Base-by-base conservation (phyloP, 768 basidiomycete genomes). In the Xerocomus potaroensis region DNA sequence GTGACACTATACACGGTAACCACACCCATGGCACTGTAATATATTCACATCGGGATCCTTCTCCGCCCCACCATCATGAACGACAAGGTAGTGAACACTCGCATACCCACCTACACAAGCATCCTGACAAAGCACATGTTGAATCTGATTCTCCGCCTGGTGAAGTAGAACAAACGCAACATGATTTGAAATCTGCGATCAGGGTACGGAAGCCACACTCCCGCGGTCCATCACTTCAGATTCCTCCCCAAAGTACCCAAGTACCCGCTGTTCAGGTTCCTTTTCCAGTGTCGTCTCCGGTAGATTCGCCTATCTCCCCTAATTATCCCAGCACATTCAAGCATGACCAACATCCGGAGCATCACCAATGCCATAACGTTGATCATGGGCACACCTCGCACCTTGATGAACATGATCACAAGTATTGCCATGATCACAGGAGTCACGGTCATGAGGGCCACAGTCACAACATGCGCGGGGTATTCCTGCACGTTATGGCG, bases 401-500 rank as follows among this genome's bases (percentile, higher is more conserved):
- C 52, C 68, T 75, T 38, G 80, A 83, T 62, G 64, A 68, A 3
- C 81, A 78, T 57, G 64, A 67, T 19, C 43, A 44, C 9, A 15
- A 44, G 3, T 35, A 36, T 44, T 14, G 43, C 33, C 74, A 74
- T 24, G 67, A 71, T 10, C 86, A 84, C 55, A 87, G 92, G 65
- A 86, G 89, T 0, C 92, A 95, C 60, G 91, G 89, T 66, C 91
- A 98, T 27, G 26, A n/a, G n/a, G 86, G 89, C 1, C 92, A 95
- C 60, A 91, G 89, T 66, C 91, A 98, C 65, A 99, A 99, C 64
- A 99, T 99, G 96, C 87, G 93, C 27, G 96, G 96, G 15, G 93
- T 99, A 56, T 99, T 99, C 65, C 69, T 98, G 46, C 95, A 99
- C 61, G 95, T 99, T 38, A 85, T 96, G 84, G 93, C 93, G 47